Conservation (phyloP, 768 basidiomycete species). For the Glaciozyma antarctica region DNA sequence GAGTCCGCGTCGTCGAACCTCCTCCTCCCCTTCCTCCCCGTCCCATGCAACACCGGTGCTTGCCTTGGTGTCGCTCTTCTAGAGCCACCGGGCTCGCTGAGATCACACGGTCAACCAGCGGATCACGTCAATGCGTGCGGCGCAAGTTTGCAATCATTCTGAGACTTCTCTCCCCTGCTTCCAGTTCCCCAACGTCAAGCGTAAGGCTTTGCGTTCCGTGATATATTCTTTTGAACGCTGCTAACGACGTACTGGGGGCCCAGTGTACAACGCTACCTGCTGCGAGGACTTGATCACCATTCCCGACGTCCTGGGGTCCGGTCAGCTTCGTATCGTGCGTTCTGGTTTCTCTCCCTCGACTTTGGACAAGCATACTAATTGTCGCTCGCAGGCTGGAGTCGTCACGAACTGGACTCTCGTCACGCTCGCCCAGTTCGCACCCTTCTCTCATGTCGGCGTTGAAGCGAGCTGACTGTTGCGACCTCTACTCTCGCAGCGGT, state of each 20-base stretch:
- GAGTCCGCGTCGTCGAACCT: not conserved
- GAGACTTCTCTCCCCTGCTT: not conserved
- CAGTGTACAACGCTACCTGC: constrained; percentile 46
- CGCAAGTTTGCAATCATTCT: not conserved
- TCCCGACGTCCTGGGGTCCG: constrained; percentile 43
- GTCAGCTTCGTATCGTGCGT: constrained; percentile 47
- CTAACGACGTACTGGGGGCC: no score
- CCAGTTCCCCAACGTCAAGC: constrained; percentile 34
- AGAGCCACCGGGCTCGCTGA: constrained; percentile 6
- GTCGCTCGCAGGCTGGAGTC: not conserved
- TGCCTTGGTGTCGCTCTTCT: not conserved
- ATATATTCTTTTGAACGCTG: no score
- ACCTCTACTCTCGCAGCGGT: constrained; percentile 39
- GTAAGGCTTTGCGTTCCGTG: not conserved
- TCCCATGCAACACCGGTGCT: constrained; percentile 7
- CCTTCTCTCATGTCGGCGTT: no score
- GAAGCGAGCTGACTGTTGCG: no score
- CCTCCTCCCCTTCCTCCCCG: not conserved
- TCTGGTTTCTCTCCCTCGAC: constrained; percentile 46
- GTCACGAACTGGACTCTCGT: constrained; percentile 20
- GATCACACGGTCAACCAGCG: constrained; percentile 24
- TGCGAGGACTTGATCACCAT: constrained; percentile 71
- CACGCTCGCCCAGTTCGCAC: constrained; percentile 40
- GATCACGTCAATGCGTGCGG: constrained; percentile 26
- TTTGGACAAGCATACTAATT: not conserved